Percentiles rank a stretch among this genome's conserved stretches.
Conservation (phyloP, 2,329 filamentous ascomycete genomes). For the Penicillium crustosum region DNA sequence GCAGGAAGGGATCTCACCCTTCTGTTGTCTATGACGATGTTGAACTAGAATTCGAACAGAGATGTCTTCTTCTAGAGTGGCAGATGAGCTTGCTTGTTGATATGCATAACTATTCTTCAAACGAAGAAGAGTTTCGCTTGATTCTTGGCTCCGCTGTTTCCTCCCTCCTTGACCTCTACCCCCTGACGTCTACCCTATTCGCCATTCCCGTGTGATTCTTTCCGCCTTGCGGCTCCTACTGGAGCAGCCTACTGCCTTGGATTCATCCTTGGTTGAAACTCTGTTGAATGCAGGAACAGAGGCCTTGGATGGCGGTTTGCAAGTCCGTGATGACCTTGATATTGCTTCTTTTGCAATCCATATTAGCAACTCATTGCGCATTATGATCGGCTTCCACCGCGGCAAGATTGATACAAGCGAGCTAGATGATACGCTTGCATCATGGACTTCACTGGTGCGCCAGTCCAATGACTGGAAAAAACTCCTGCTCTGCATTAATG, state of each 20-base stretch:
- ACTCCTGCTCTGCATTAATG: conserved; percentile 50
- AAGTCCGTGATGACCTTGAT: conserved; percentile 28
- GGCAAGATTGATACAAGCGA: conserved; percentile 31
- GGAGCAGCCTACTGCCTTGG: conserved; percentile 33
- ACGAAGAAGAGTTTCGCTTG: conserved; percentile 30
- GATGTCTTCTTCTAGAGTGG: conserved; percentile 40
- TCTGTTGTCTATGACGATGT: conserved; percentile 35
- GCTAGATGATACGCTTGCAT: conserved; percentile 34
- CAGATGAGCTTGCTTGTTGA: conserved; percentile 40
- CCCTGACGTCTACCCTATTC: conserved; percentile 34
- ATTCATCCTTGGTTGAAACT: conserved; percentile 26
- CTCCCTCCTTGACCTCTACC: conserved; percentile 38
- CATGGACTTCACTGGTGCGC: conserved; percentile 43
- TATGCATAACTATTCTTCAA: conserved; percentile 26
- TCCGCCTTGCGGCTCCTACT: conserved; percentile 37
- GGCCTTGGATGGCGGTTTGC: conserved; percentile 17
- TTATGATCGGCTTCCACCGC: conserved; percentile 37
- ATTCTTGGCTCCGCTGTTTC: conserved; percentile 31
- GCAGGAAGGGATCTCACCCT: conserved; percentile 29
- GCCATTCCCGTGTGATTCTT: conserved; percentile 39
- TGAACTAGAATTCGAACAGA: conserved; percentile 24
- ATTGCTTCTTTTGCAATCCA: conserved; percentile 30
- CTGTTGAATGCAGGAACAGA: conserved; percentile 30
- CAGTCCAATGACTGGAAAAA: conserved; percentile 46
- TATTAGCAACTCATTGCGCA: conserved; percentile 35